phyloP scores from a whole-genome alignment of 805 yeast genomes.

The Candida koratica region DNA sequence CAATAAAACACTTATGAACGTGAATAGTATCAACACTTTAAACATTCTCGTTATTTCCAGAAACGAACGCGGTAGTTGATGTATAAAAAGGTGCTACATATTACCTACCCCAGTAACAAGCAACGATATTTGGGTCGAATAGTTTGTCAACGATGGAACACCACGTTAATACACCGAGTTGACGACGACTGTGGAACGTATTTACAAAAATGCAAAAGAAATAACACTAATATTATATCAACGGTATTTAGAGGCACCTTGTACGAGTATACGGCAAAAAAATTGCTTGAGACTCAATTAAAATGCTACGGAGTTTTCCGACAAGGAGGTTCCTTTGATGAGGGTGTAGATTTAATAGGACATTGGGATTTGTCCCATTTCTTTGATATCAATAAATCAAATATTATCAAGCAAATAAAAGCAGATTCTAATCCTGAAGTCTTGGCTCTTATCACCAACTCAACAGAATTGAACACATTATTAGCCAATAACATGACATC shows the following conservation, averaged over 20 bases:
- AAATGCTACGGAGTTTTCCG: constrained; percentile 36
- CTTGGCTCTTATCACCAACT: constrained; percentile 16
- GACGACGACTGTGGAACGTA: constrained; percentile 14
- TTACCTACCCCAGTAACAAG: too few species aligned
- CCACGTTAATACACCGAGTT: not conserved
- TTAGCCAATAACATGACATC: constrained; percentile 4
- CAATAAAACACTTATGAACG: not conserved
- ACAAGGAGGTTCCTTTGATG: constrained; percentile 54
- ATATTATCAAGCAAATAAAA: constrained; percentile 5
- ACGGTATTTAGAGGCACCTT: constrained; percentile 53
- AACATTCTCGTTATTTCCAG: not conserved
- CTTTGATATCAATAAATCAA: constrained; percentile 15
- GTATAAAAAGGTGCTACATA: constrained; percentile 1
- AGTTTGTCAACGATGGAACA: not conserved
- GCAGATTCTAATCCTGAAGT: constrained; percentile 1
- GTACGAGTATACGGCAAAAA: constrained; percentile 47
- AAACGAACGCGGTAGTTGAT: constrained; percentile 1
- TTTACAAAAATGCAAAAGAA: constrained; percentile 25
- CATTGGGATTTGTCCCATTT: constrained; percentile 41
- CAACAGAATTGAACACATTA: constrained; percentile 17
- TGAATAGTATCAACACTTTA: not conserved
- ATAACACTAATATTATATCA: constrained; percentile 23
- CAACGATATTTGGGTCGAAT: not conserved
- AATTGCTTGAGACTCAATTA: constrained; percentile 35
- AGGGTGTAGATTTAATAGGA: constrained; percentile 55